These are phyloP conservation scores for Trichoderma sp. DNA, from an alignment of 2,329 filamentous ascomycete genomes.

Conservation along the genomic window DNA sequence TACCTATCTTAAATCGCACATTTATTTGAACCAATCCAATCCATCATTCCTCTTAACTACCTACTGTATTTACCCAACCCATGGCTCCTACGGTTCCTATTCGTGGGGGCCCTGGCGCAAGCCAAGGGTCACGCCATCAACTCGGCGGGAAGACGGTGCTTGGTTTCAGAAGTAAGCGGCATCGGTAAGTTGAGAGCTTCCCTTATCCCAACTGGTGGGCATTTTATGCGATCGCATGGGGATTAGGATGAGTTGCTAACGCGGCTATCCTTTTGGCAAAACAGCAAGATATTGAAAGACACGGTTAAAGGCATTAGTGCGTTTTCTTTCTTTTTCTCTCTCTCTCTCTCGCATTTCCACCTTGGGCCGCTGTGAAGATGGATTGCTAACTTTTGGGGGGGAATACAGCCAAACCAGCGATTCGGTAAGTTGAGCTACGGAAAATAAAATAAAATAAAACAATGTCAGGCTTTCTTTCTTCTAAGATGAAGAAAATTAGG, in stretches of 20 bases:
- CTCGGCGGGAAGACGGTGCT: background rate
- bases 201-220: background rate
- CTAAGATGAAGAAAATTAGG: too few species aligned
- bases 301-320: conserved; percentile 50
- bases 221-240: background rate
- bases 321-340: conserved; percentile 25
- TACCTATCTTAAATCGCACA: too few species aligned
- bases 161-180: background rate
- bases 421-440: conserved; percentile 43
- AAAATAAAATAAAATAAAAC: too few species aligned
- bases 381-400: background rate
- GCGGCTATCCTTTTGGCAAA: background rate
- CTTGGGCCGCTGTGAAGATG: too few species aligned
- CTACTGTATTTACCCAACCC: too few species aligned
- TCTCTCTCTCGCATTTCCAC: background rate
- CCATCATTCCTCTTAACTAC: too few species aligned
- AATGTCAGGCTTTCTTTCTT: background rate
- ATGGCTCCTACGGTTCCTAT: background rate
- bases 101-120: background rate
- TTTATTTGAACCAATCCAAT: too few species aligned
- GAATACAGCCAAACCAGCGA: conserved; percentile 50
- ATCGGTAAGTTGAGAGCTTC: background rate
- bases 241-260: background rate
- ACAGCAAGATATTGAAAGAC: conserved; percentile 49
- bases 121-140: background rate